phyloP scores from a whole-genome alignment of 2,329 filamentous ascomycete genomes.

The Phaeoacremonium minimum region DNA sequence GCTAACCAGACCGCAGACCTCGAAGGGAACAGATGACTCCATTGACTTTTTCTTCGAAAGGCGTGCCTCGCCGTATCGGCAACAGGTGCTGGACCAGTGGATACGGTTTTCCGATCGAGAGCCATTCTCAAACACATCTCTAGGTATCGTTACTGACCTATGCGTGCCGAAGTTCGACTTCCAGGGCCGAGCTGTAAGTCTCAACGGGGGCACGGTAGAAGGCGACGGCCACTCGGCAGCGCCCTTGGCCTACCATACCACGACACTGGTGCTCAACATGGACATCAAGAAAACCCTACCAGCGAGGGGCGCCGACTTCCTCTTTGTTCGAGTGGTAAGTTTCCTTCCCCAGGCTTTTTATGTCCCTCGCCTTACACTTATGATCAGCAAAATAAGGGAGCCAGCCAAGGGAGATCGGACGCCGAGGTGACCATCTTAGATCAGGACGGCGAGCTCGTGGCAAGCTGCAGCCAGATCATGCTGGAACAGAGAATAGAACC shows the following conservation, averaged over 20 bases:
- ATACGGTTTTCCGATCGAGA: not conserved
- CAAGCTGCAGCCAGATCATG: not conserved
- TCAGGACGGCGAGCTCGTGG: not conserved
- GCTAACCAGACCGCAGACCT: too few relatives aligned
- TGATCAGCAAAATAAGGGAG: not conserved
- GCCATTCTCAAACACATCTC: conserved; percentile 5
- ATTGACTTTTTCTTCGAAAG: not conserved
- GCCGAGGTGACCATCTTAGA: not conserved
- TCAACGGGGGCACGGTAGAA: too few relatives aligned
- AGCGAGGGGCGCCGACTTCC: conserved; percentile 59
- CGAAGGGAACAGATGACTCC: too few relatives aligned
- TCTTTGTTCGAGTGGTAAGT: conserved; percentile 52
- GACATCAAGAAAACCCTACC: conserved; percentile 70
- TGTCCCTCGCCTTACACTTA: not conserved
- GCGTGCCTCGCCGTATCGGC: conserved; percentile 14
- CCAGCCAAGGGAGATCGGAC: not conserved
- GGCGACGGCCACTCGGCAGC: too few relatives aligned
- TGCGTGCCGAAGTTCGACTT: not conserved
- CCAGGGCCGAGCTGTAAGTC: conserved; percentile 7
- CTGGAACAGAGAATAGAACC: not conserved
- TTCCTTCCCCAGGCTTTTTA: not conserved
- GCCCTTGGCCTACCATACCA: conserved; percentile 17
- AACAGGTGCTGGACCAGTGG: conserved; percentile 10
- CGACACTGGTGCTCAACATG: conserved; percentile 62
- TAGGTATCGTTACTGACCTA: conserved; percentile 7